These are phyloP conservation scores for Quercus agrifolia DNA, from an alignment of 306 rosid species.

Conservation along the genomic window DNA sequence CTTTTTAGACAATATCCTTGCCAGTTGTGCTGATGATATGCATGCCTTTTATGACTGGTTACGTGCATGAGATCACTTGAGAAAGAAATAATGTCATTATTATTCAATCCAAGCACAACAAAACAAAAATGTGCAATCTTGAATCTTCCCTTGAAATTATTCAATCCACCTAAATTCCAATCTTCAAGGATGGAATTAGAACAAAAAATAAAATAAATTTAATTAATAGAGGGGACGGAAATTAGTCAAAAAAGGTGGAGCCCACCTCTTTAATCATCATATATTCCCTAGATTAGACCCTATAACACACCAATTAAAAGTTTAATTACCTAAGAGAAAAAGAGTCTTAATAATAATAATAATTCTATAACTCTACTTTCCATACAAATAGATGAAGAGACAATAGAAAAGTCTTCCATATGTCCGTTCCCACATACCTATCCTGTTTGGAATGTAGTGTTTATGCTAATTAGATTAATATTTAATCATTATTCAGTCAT, in stretches of 20 bases:
- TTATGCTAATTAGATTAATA: no score
- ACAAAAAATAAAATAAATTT: no score
- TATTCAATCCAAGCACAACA: background rate
- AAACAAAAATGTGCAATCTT: background rate
- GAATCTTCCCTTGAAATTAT: background rate
- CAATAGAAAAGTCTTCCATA: background rate
- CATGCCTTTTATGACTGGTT: background rate
- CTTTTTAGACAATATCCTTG: background rate
- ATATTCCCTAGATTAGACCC: background rate
- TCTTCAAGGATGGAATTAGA: background rate
- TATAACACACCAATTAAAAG: background rate
- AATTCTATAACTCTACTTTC: background rate
- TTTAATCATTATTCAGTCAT: background rate
- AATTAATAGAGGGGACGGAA: background rate
- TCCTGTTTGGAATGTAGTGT: no score
- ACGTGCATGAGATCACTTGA: no score
- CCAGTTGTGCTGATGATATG: conserved; percentile 6
- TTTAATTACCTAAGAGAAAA: background rate
- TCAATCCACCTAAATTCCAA: background rate
- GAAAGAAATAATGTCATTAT: no score
- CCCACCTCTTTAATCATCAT: conserved; percentile 7
- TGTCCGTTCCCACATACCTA: background rate
- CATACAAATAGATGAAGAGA: background rate
- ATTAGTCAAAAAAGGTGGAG: background rate
- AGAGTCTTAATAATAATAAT: background rate